Conservation (phyloP, 1,284 basidiomycete species). For the Puccinia triticina region DNA sequence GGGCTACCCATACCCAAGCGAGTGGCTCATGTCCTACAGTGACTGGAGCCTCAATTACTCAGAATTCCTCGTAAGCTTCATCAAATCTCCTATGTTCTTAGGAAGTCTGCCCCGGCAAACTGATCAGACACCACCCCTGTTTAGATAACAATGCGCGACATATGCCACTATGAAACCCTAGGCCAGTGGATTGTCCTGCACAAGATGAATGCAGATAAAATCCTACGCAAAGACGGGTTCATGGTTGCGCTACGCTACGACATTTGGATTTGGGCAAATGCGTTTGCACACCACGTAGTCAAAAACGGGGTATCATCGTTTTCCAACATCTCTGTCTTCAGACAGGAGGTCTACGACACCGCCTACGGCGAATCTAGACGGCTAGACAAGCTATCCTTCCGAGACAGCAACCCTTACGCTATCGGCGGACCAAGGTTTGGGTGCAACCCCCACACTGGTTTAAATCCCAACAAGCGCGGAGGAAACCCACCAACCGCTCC, state of each 20-base stretch:
- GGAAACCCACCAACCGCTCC: neutral
- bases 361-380: neutral
- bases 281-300: neutral
- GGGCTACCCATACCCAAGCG: no score
- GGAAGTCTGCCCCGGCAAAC: neutral
- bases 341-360: neutral
- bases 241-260: slow-evolving; percentile 11
- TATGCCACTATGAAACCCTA: neutral
- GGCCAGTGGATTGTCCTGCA: no score
- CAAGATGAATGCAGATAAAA: no score
- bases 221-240: no score
- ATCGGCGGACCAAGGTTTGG: no score
- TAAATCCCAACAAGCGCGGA: neutral
- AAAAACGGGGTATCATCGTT: neutral
- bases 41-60: neutral
- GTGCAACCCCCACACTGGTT: neutral
- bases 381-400: neutral
- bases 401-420: neutral
- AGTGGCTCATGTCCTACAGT: no score
- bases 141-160: neutral
- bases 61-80: neutral
- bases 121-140: neutral
- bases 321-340: no score
- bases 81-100: neutral
- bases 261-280: neutral